Percentiles rank a stretch among this genome's conserved stretches.
phyloP scores from a whole-genome alignment of 1,284 basidiomycete species.

The Tremellales sp. region DNA sequence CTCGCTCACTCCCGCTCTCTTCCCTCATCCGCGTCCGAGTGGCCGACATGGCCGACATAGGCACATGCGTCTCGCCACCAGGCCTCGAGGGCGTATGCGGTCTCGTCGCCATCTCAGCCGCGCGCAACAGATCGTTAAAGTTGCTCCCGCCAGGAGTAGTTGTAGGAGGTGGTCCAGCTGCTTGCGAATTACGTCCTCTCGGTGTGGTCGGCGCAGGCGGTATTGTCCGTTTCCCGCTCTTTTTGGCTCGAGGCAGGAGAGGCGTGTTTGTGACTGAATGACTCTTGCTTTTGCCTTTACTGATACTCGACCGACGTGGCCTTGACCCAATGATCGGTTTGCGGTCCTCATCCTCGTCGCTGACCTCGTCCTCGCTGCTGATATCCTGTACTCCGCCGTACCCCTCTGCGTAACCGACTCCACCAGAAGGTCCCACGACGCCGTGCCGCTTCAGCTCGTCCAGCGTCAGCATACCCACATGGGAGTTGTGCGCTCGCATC shows the following conservation, averaged over 20 bases:
- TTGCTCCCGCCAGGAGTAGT: constrained; percentile 44
- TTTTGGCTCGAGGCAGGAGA: constrained; percentile 28
- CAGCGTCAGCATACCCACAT: constrained; percentile 34
- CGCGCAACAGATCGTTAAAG: constrained; percentile 41
- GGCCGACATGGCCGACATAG: constrained; percentile 28
- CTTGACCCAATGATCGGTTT: constrained; percentile 6
- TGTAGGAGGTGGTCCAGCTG: constrained; percentile 14
- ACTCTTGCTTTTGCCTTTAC: constrained; percentile 12
- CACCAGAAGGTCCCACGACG: constrained; percentile 42
- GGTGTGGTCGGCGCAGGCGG: constrained; percentile 21
- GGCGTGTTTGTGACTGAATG: constrained; percentile 15
- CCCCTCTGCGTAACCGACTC: constrained; percentile 42
- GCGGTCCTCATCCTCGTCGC: constrained; percentile 13
- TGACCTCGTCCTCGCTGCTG: constrained; percentile 20
- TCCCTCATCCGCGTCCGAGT: constrained; percentile 23
- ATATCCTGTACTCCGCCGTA: constrained; percentile 26
- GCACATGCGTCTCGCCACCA: constrained; percentile 9
- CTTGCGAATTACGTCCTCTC: constrained; percentile 13
- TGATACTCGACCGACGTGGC: constrained; percentile 9
- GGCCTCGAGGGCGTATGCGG: constrained; percentile 34
- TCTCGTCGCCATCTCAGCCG: constrained; percentile 42
- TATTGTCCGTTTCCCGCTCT: constrained; percentile 20
- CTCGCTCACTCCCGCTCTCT: constrained; percentile 19
- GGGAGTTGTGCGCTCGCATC: constrained; percentile 24
- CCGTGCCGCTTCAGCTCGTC: constrained; percentile 36